Base-by-base conservation (phyloP, 2,329 filamentous ascomycete species). In the Neonectria magnoliae region DNA sequence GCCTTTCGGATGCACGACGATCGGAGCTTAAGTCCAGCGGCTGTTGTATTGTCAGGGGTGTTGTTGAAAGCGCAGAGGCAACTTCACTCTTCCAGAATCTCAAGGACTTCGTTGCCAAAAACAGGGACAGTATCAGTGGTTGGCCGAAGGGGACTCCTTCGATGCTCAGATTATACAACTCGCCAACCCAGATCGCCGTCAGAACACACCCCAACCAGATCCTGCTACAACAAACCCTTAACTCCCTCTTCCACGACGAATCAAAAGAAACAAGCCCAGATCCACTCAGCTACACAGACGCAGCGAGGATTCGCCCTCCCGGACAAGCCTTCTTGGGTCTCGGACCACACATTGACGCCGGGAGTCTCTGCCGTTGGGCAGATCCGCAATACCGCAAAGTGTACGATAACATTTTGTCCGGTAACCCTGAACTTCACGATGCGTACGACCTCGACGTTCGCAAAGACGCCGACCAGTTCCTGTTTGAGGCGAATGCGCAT, bases 311-410 rank as follows among this genome's bases (percentile, higher is more conserved):
- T 57, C 76, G 81, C 3, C 75, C 78, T 4, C 77, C 79, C 8
- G 73, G 76, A 11, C 74, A 78, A 31, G 65, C 71, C 3, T 83
- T 82, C 65, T 72, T 76, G 5, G 79, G 80, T 11, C 74, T 82
- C 1, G 80, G 81, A 4, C 81, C 81, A 7, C 81, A 83, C 62
- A 81, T 82, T 42, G 81, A 83, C 64, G 81, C 79, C 2, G 81
- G 81, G 18, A 80, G 78, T 60, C 71, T 83, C 20, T 78, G 74
- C 52, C 79, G 81, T 5, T 82, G 81, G 81, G 79, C 78, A 7
- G 79, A 82, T 45, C 66, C 75, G 3, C 66, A 69, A 3, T 82
- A 82, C 60, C 76, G 77, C 45, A 69, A 74, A 20, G 75, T 76
- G 4, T 83, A 82, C 64, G 61, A 68, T 10, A 50, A 70, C 10